Conservation (phyloP, 2,329 filamentous ascomycete species). For the Dryadomyces quercus-mongolicae region DNA sequence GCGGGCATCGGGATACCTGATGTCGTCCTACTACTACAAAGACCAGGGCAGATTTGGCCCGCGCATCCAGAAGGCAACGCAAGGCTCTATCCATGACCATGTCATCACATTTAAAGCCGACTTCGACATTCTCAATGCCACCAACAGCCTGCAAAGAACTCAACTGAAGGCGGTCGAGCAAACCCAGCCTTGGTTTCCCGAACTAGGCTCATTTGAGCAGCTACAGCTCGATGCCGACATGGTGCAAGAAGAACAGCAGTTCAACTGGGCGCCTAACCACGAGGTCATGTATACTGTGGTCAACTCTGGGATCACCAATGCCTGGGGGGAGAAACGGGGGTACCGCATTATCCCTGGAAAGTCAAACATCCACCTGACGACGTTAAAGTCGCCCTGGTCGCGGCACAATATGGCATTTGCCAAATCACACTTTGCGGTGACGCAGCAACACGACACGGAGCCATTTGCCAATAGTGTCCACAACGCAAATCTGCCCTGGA, state of each 20-base stretch:
- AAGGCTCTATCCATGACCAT: slow-evolving; percentile 26
- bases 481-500: slow-evolving; percentile 19
- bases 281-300: slow-evolving; percentile 27
- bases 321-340: slow-evolving; percentile 27
- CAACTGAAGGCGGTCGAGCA: slow-evolving; percentile 19
- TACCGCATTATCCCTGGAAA: slow-evolving; percentile 28
- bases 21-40: slow-evolving; percentile 20
- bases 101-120: slow-evolving; percentile 27
- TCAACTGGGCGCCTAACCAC: slow-evolving; percentile 23
- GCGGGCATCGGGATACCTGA: slow-evolving; percentile 25
- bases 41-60: slow-evolving; percentile 22
- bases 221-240: slow-evolving; percentile 16
- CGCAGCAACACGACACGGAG: slow-evolving; percentile 32
- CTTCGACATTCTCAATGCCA: slow-evolving; percentile 23
- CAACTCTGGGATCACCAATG: slow-evolving; percentile 22
- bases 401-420: slow-evolving; percentile 9
- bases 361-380: slow-evolving; percentile 23
- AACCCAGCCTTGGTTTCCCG: slow-evolving; percentile 23
- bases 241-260: slow-evolving; percentile 15
- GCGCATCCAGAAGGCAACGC: slow-evolving; percentile 20
- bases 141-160: slow-evolving; percentile 23
- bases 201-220: slow-evolving; percentile 23
- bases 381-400: slow-evolving; percentile 21
- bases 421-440: slow-evolving; percentile 25
- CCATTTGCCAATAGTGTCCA: slow-evolving; percentile 22